Evolutionary conservation across 2,329 filamentous ascomycete genomes (phyloP).

Genomic region (Phialophora chinensis): DNA sequence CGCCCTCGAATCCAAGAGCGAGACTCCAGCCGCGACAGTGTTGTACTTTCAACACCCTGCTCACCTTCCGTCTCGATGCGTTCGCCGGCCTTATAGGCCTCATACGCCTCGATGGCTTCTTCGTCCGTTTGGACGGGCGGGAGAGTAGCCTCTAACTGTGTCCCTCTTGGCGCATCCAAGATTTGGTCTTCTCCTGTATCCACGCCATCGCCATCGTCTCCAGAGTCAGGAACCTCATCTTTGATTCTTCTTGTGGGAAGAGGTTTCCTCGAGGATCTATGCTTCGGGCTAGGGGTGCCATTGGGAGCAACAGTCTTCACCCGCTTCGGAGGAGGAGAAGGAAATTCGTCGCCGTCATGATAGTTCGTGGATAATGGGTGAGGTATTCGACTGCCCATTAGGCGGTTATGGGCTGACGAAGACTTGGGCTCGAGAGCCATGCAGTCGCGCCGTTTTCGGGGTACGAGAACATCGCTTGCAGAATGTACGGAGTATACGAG

Average conservation of each 20-base stretch:
- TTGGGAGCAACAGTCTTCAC: conserved; percentile 32
- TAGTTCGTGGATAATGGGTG: conserved; percentile 43
- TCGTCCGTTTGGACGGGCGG: conserved; percentile 70
- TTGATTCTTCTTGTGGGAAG: conserved; percentile 24
- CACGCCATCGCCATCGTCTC: conserved; percentile 45
- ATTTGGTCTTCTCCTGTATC: conserved; percentile 40
- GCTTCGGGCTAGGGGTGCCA: conserved; percentile 29
- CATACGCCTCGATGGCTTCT: conserved; percentile 79
- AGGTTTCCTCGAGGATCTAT: conserved; percentile 25
- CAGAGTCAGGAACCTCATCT: conserved; percentile 48
- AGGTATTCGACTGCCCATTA: conserved; percentile 40
- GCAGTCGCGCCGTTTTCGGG: background rate
- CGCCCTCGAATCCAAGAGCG: conserved; percentile 74
- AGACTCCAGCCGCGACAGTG: conserved; percentile 61
- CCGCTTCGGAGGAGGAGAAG: conserved; percentile 41
- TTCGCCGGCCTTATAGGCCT: conserved; percentile 68
- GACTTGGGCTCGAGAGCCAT: conserved; percentile 34
- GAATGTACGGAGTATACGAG: background rate
- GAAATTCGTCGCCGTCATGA: conserved; percentile 41
- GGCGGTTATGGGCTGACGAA: conserved; percentile 38
- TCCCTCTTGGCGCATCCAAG: conserved; percentile 53
- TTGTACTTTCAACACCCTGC: conserved; percentile 44
- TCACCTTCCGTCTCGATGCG: conserved; percentile 32
- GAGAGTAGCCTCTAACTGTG: conserved; percentile 73
- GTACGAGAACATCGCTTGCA: background rate